A percentile compares a stretch with the other conserved stretches of the same genome.
Conservation (phyloP, 2,329 filamentous ascomycete genomes). For the Microcyclospora pomicola region DNA sequence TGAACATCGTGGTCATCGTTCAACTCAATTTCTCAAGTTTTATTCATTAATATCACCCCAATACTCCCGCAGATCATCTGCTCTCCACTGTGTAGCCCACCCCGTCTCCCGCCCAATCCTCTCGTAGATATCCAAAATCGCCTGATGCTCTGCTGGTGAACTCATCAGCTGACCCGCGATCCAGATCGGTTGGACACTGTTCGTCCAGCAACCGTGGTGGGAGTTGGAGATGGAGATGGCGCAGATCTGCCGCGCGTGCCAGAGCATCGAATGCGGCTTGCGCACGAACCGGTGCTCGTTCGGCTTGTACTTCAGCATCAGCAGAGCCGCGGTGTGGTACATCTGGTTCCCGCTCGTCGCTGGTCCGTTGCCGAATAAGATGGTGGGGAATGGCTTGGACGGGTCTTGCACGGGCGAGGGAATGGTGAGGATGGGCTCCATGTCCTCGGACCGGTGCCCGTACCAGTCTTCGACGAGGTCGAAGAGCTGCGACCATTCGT, state of each 20-base stretch:
- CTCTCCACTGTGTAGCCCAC: constrained; percentile 41
- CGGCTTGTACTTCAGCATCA: constrained; percentile 39
- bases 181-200: constrained; percentile 34
- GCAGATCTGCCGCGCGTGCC: constrained; percentile 35
- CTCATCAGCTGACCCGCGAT: constrained; percentile 36
- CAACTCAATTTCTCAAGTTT: neutral
- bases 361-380: constrained; percentile 35
- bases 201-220: constrained; percentile 34
- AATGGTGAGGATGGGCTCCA: constrained; percentile 23
- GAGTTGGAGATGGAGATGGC: constrained; percentile 32
- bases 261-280: constrained; percentile 30
- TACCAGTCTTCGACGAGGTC: constrained; percentile 23
- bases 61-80: constrained; percentile 38
- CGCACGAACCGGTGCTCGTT: constrained; percentile 13
- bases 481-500: constrained; percentile 21
- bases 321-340: constrained; percentile 42
- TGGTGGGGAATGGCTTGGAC: constrained; percentile 23
- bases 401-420: constrained; percentile 7
- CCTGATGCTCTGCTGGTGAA: constrained; percentile 29
- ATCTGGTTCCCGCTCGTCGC: constrained; percentile 38
- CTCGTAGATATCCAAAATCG: constrained; percentile 35
- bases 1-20: neutral
- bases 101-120: constrained; percentile 40
- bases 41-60: constrained; percentile 31
- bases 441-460: constrained; percentile 17